Conservation (phyloP, 352 stramenopile genomes). For the Phytophthora agathidicida region DNA sequence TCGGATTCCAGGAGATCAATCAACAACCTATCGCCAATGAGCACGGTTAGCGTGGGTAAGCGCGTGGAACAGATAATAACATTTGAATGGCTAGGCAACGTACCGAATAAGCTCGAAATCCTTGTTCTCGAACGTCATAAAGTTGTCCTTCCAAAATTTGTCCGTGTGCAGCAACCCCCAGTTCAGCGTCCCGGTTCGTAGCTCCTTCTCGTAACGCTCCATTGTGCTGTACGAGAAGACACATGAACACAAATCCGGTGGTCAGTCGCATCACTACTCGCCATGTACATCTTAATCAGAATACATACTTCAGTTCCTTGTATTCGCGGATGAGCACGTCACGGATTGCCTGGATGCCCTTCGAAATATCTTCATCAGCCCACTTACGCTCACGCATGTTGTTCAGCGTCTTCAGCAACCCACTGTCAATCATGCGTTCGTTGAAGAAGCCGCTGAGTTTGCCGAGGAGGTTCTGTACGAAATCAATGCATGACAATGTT, state of each 20-base stretch:
- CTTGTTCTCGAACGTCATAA: constrained; percentile 96
- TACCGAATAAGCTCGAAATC: constrained; percentile 94
- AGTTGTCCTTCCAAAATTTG: constrained; percentile 99
- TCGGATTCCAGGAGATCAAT: constrained; percentile 93
- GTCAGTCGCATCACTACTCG: neutral
- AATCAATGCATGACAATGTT: neutral
- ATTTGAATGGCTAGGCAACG: constrained; percentile 10
- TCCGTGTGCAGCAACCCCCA: constrained; percentile 98
- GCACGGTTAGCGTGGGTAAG: neutral
- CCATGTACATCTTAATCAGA: neutral
- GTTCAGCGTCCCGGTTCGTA: constrained; percentile 93
- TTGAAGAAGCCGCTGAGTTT: constrained; percentile 87
- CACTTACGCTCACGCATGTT: constrained; percentile 95
- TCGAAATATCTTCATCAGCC: constrained; percentile 94
- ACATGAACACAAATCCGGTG: neutral
- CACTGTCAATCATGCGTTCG: constrained; percentile 96
- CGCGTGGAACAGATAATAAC: neutral
- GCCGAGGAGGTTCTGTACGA: constrained; percentile 72
- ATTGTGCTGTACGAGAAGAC: constrained; percentile 77
- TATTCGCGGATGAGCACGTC: constrained; percentile 88
- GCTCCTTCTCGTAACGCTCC: constrained; percentile 97
- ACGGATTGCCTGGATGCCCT: constrained; percentile 76
- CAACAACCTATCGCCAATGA: constrained; percentile 81
- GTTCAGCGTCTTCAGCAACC: constrained; percentile 94
- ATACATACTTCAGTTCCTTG: constrained; percentile 87